Percentiles rank a stretch among this genome's conserved stretches.
These are phyloP conservation scores for Trametes villosa DNA, from an alignment of 768 basidiomycete species.

Conservation along the genomic window DNA sequence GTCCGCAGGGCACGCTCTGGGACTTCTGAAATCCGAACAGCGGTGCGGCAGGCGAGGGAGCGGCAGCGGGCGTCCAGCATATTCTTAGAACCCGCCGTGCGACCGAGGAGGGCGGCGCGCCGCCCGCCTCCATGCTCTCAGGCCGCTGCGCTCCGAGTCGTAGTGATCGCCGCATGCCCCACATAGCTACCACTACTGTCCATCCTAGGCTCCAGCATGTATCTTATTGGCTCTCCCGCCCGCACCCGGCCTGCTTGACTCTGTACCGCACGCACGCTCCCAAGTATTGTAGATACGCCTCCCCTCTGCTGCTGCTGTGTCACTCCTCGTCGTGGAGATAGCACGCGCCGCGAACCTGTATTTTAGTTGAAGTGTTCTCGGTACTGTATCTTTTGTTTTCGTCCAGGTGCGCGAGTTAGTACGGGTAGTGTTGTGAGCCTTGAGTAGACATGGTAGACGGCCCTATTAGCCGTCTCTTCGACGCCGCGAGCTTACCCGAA, in stretches of 20 bases:
- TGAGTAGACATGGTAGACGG: too few species aligned
- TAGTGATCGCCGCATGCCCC: background rate
- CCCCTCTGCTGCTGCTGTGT: background rate
- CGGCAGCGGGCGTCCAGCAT: constrained; percentile 6
- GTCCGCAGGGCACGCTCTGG: constrained; percentile 41
- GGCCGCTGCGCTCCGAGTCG: background rate
- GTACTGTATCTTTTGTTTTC: background rate
- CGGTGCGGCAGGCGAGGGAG: too few species aligned
- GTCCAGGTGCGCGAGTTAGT: background rate
- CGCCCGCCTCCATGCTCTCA: background rate
- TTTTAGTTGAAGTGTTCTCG: background rate
- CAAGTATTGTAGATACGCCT: constrained; percentile 15
- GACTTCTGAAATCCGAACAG: constrained; percentile 44
- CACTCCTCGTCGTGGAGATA: background rate
- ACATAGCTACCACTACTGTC: background rate
- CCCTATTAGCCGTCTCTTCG: too few species aligned
- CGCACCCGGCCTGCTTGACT: background rate
- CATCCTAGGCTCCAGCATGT: constrained; percentile 10
- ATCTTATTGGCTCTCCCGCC: constrained; percentile 17
- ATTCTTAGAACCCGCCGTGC: constrained; percentile 19
- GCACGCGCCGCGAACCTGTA: constrained; percentile 1
- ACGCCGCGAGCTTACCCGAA: too few species aligned
- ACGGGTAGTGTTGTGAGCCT: too few species aligned
- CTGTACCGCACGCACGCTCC: constrained; percentile 1
- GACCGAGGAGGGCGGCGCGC: background rate